Evolutionary conservation across 306 rosid genomes (phyloP), one percentile per base, ranked within the genome.

Genomic region (Sophora flavescens): DNA sequence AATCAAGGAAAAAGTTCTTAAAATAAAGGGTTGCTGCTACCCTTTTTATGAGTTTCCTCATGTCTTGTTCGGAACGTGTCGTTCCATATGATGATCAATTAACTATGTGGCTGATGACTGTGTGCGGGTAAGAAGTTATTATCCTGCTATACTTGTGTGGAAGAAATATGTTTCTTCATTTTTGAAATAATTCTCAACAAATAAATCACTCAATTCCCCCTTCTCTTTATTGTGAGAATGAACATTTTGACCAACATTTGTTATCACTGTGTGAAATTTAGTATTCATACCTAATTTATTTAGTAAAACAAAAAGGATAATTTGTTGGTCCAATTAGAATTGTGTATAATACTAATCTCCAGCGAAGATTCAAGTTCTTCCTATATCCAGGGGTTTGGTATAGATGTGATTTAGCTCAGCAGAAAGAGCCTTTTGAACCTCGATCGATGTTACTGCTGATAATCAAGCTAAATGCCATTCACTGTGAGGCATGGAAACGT

Each of bases 1-100:
- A 65, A 59, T 68, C 64, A 15, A 75, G 76, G 67, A 76, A 78
- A 79, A 76, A 74, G 53, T 73, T 42, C 54, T 41, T 70, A 59
- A 68, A 47, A 47, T 66, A 44, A 80, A 50, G 22, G 33, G 52
- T 5, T 58, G 62, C 0, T 48, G 58, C 48, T 57, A 16, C 16
- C 16, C 47, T 57, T 28, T 78, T 63, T 33, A 30, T 12, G 68
- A 3, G n/a, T 78, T 52, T 35, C 28, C 63, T 16, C 11, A 2
- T 10, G 64, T 61, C 41, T 54, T 56, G 44, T 22, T 61, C 33
- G n/a, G n/a, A n/a, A n/a, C n/a, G n/a, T n/a, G n/a, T n/a, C n/a
- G n/a, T n/a, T 22, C 22, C 36, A 57, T 18, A 11, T 8, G 59
- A 70, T 66, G 63, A 13, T 59, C 68, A 52, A 51, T 4, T 38